Evolutionary conservation across 768 basidiomycete genomes (phyloP).

Genomic region (Roridomyces roridus): DNA sequence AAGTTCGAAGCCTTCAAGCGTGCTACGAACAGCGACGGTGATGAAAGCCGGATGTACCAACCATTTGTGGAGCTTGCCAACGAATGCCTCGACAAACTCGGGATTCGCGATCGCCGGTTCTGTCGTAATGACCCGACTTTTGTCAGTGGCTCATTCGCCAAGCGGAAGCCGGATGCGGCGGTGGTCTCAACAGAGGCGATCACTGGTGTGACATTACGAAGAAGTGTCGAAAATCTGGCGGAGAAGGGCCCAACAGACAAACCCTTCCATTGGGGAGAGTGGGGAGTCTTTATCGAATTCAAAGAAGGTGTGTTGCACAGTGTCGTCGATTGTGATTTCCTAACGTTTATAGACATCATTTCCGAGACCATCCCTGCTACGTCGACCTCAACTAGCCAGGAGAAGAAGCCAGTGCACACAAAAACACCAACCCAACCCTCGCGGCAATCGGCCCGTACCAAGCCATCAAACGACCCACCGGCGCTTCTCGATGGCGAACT

Average conservation of each 20-base stretch:
- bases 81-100: not conserved
- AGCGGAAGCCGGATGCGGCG: conserved; percentile 3
- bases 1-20: no score
- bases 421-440: no score
- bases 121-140: not conserved
- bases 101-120: not conserved
- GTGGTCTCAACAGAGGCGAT: not conserved
- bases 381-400: no score
- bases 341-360: not conserved
- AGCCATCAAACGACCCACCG: no score
- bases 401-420: no score
- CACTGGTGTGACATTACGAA: not conserved
- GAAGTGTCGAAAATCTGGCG: not conserved
- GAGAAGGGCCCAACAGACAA: not conserved
- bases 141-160: not conserved
- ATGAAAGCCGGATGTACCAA: not conserved
- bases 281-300: not conserved
- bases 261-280: not conserved
- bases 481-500: no score
- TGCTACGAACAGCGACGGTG: not conserved
- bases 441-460: no score
- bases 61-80: conserved; percentile 1
- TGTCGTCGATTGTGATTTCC: not conserved
- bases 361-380: not conserved
- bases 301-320: not conserved